Evolutionary conservation across 805 yeast species (phyloP).

Genomic region (Tetrapisispora namnaoensis): DNA sequence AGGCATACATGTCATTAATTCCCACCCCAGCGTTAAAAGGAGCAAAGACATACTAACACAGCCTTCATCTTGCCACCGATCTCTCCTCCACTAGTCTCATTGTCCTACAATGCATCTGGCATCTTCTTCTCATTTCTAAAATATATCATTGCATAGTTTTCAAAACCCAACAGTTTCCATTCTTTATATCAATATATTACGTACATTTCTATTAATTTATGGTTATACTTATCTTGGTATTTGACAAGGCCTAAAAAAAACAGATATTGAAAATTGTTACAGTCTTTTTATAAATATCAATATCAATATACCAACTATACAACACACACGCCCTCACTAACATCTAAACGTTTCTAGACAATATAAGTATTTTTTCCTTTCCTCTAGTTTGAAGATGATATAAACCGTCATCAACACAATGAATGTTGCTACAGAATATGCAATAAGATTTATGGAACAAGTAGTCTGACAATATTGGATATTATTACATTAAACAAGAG

Average conservation of each 20-base stretch:
- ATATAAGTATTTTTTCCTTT: too few relatives aligned
- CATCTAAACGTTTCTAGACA: too few relatives aligned
- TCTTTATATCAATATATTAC: neutral
- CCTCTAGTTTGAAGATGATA: too few relatives aligned
- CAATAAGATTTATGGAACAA: neutral
- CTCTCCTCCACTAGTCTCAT: too few relatives aligned
- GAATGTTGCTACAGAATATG: neutral
- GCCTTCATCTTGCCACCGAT: too few relatives aligned
- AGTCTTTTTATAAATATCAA: neutral
- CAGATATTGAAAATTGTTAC: neutral
- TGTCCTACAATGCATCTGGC: too few relatives aligned
- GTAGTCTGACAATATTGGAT: neutral
- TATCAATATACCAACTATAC: too few relatives aligned
- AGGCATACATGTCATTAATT: too few relatives aligned
- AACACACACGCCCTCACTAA: too few relatives aligned
- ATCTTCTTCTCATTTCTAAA: too few relatives aligned
- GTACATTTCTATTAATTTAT: slow-evolving; percentile 1
- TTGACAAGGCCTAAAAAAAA: neutral
- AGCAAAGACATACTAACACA: too few relatives aligned
- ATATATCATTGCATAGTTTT: neutral
- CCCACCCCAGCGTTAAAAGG: too few relatives aligned
- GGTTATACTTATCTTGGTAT: neutral
- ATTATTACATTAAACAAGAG: neutral
- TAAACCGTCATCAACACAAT: neutral
- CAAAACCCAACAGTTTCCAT: neutral